Percentiles rank a stretch among this genome's conserved stretches.
These are phyloP conservation scores for Huntiella abstrusa DNA, from an alignment of 2,329 filamentous ascomycete genomes.

Conservation along the genomic window DNA sequence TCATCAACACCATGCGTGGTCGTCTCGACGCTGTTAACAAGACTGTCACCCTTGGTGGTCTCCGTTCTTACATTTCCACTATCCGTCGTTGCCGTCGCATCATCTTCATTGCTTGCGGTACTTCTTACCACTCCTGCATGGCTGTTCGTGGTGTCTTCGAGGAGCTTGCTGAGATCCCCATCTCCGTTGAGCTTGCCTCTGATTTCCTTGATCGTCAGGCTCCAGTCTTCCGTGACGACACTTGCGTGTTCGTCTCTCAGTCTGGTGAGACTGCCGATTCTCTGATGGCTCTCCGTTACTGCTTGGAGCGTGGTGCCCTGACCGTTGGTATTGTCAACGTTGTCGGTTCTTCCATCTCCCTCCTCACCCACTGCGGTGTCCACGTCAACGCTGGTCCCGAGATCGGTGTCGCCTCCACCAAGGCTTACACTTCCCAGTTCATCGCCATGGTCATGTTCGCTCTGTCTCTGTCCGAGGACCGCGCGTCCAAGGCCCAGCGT, in stretches of 20 bases:
- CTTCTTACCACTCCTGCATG: slow-evolving; percentile 98
- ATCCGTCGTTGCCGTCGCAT: slow-evolving; percentile 93
- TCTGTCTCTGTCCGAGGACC: slow-evolving; percentile 86
- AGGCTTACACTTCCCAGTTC: slow-evolving; percentile 98
- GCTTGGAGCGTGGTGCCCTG: slow-evolving; percentile 87
- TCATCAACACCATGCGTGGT: slow-evolving; percentile 99
- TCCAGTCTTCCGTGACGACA: slow-evolving; percentile 97
- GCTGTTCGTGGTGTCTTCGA: slow-evolving; percentile 95
- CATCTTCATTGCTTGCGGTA: slow-evolving; percentile 98
- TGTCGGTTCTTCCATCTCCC: slow-evolving; percentile 93
- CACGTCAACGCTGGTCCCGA: slow-evolving; percentile 98
- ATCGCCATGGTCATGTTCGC: slow-evolving; percentile 99
- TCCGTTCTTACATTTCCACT: slow-evolving; percentile 88
- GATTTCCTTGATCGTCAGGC: slow-evolving; percentile 95
- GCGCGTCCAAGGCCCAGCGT: slow-evolving; percentile 79
- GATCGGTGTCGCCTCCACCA: slow-evolving; percentile 97
- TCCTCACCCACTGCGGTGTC: slow-evolving; percentile 98
- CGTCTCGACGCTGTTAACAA: slow-evolving; percentile 88
- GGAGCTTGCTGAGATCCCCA: slow-evolving; percentile 94
- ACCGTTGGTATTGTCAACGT: slow-evolving; percentile 98
- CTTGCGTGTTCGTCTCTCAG: slow-evolving; percentile 96
- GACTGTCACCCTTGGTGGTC: slow-evolving; percentile 83
- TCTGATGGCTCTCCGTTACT: slow-evolving; percentile 91
- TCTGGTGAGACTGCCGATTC: slow-evolving; percentile 98
- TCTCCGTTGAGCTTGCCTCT: slow-evolving; percentile 88